Base-by-base conservation (phyloP, 495 filamentous ascomycete species). In the Ramalina peruviana region DNA sequence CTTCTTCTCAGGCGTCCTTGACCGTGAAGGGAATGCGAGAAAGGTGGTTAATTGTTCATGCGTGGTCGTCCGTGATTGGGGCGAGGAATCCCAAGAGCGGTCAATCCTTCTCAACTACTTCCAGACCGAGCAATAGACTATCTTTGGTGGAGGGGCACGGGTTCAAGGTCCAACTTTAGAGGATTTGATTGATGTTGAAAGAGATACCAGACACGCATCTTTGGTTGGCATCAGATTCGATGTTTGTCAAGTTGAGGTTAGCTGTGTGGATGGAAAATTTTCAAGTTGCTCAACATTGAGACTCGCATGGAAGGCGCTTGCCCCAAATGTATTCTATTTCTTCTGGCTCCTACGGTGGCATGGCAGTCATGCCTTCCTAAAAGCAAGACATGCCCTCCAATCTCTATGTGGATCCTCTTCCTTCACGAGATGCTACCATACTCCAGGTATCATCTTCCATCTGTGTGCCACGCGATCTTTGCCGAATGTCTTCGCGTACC, bases 1-100 rank as follows among this genome's bases (percentile, higher is more conserved):
- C 10, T 25, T 51, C 10, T 51, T 30, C 51, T 48, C 54, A 97
- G 90, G 90, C 72, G 88, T 93, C 61, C 81, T 98, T 64, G 92
- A 98, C 74, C 88, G 92, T 65, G 92, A 98, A 75, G 92, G 92
- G 65, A 98, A 97, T 71, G 87, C 92, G 54, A 84, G 92, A 70
- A 98, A 98, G 80, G 93, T 98, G 57, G 92, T 98, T 71, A 98
- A 98, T 81, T 98, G 92, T 85, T 96, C 90, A 62, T 96, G 92
- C 76, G 92, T 96, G 61, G 92, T 97, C 48, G 92, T 98, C 56
- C 85, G 86, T 75, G 88, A 98, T 67, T 98, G 92, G 92, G 92
- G 92, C 78, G 90, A 96, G 79, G 92, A 96, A 77, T 90, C 85
- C 59, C 88, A 93, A 71, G 92, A 97, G 79, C 86, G 92, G 61